Base-by-base conservation (phyloP, 2,329 filamentous ascomycete genomes). In the Colletotrichum sp. region DNA sequence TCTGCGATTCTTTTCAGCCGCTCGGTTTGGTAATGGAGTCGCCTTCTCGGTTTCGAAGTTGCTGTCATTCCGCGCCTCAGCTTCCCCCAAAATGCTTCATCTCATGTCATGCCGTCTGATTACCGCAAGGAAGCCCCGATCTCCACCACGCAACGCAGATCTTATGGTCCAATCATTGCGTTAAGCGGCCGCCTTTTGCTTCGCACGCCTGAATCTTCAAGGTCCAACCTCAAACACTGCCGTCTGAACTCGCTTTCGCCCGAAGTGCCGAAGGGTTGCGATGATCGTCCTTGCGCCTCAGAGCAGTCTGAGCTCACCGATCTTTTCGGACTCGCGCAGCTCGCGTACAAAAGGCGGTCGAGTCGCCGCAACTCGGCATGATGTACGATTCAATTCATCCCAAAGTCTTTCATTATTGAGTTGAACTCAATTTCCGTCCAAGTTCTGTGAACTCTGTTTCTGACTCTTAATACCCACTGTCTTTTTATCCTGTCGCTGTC, bases 51-150 rank as follows among this genome's bases (percentile, higher is more conserved):
- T 69, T 60, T 68, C 59, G 59, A 49, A 34, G 34, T 24, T 64
- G n/a, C 18, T 62, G 32, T 32, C 63, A 65, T 55, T 69, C 28
- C 28, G 15, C 55, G 70, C 70, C 49, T 76, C 59, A 73, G 44
- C 9, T 64, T 30, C 67, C 28, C 28, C n/a, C 21, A 30, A 39
- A 8, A 9, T 69, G 74, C 70, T 65, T 76, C 74, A 76, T 73
- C 70, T 69, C 59, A 76, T 69, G 64, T 65, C 64, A 52, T 65
- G 70, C 59, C 64, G 70, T 73, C 70, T 52, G 70, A 69, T 64
- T 59, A 18, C 26, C 44, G 28, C 74, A 64, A 52, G 70, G 70
- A 60, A 24, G 26, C 18, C 74, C 74, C 24, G 10, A 24, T 34
- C 26, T 49, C 26, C 21, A 32, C 30, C 30, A 24, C 6, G 8